phyloP scores from a whole-genome alignment of 257 asterid genomes.

The Lycium barbarum region DNA sequence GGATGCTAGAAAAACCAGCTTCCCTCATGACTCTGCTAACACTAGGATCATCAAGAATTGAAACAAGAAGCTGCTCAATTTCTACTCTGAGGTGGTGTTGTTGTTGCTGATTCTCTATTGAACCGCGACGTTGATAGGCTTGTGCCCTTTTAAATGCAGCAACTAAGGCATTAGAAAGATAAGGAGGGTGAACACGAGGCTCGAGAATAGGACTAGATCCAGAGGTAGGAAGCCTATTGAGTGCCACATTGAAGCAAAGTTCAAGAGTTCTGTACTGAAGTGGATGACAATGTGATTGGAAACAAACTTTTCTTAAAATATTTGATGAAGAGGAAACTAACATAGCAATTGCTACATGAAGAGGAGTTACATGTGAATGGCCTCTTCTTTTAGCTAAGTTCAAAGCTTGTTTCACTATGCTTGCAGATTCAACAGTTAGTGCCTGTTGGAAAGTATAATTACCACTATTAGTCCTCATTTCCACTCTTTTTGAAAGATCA shows the following conservation, averaged over 20 bases:
- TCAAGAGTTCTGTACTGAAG: slow-evolving; percentile 93
- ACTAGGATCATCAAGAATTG: slow-evolving; percentile 84
- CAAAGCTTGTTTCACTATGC: slow-evolving; percentile 73
- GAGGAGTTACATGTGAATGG: slow-evolving; percentile 94
- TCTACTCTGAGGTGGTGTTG: slow-evolving; percentile 75
- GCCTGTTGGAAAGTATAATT: slow-evolving; percentile 81
- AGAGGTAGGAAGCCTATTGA: slow-evolving; percentile 87
- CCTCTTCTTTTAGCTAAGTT: slow-evolving; percentile 82
- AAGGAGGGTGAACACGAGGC: slow-evolving; percentile 64
- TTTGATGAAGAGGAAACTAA: slow-evolving; percentile 58
- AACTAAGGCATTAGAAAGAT: slow-evolving; percentile 81
- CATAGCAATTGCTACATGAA: slow-evolving; percentile 87
- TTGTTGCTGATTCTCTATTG: slow-evolving; percentile 43
- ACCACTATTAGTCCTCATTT: slow-evolving; percentile 74
- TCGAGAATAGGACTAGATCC: slow-evolving; percentile 60
- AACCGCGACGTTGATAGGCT: slow-evolving; percentile 90
- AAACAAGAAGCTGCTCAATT: slow-evolving; percentile 75
- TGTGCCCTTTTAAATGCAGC: slow-evolving; percentile 95
- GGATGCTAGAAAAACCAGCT: slow-evolving; percentile 84
- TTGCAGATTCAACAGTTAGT: slow-evolving; percentile 70
- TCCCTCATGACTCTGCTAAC: slow-evolving; percentile 91
- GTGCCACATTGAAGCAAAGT: slow-evolving; percentile 90
- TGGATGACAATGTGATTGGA: slow-evolving; percentile 82
- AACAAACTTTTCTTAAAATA: slow-evolving; percentile 71
- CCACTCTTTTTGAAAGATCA: slow-evolving; percentile 14